phyloP scores from a whole-genome alignment of 345 rosid species.

The Boechera stricta region DNA sequence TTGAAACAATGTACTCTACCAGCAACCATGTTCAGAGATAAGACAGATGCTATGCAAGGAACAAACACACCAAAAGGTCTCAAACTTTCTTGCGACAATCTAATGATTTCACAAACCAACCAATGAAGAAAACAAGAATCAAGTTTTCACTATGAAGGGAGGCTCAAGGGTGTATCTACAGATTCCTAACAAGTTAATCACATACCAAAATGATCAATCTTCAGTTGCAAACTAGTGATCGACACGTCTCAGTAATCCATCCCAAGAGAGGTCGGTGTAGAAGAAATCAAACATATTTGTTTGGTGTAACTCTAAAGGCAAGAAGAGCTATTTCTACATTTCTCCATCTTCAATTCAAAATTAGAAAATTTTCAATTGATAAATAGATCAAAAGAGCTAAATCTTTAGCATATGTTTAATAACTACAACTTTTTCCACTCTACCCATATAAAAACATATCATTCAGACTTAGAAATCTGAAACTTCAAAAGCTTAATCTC shows the following conservation, averaged over 20 bases:
- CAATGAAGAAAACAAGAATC: slow-evolving; percentile 6
- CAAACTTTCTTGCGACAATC: slow-evolving; percentile 8
- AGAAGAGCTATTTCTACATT: slow-evolving; percentile 16
- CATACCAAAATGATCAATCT: background rate
- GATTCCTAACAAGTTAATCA: slow-evolving; percentile 17
- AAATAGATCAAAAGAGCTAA: slow-evolving; percentile 25
- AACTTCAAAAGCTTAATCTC: slow-evolving; percentile 5
- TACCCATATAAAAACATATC: slow-evolving; percentile 28
- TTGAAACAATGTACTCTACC: slow-evolving; percentile 1
- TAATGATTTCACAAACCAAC: slow-evolving; percentile 2
- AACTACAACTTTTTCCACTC: slow-evolving; percentile 5
- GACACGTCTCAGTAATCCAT: slow-evolving; percentile 25
- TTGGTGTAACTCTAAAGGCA: background rate
- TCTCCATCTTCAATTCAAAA: slow-evolving; percentile 13
- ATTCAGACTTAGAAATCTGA: slow-evolving; percentile 9
- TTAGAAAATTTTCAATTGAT: background rate
- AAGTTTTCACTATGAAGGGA: slow-evolving; percentile 13
- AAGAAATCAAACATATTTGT: slow-evolving; percentile 2
- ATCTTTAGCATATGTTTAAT: slow-evolving; percentile 2
- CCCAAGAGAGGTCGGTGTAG: background rate
- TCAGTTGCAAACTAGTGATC: background rate
- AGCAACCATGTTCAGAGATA: background rate
- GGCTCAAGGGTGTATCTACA: slow-evolving; percentile 16
- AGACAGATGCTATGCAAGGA: background rate
- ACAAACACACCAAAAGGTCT: slow-evolving; percentile 25